These are phyloP conservation scores for Kregervanrija pseudodelftensis DNA, from an alignment of 805 yeast genomes.

Conservation along the genomic window DNA sequence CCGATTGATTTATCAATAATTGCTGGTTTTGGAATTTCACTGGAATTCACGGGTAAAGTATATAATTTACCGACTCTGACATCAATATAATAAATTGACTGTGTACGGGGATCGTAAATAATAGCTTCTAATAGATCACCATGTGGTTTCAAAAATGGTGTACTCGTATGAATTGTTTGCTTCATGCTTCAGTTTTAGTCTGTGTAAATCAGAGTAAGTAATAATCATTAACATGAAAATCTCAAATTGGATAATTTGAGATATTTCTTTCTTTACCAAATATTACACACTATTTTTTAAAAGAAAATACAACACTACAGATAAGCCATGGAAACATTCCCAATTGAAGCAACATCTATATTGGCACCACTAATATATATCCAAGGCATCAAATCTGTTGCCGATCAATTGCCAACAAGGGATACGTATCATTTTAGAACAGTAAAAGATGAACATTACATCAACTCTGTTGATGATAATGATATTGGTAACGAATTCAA, in stretches of 20 bases:
- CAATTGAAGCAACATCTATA: constrained; percentile 26
- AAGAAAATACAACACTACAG: too few species aligned
- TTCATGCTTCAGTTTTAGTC: too few species aligned
- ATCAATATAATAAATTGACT: constrained; percentile 45
- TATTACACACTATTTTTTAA: too few species aligned
- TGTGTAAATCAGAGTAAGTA: too few species aligned
- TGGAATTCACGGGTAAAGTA: constrained; percentile 20
- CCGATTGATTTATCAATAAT: constrained; percentile 45
- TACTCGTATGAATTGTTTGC: too few species aligned
- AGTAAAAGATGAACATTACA: constrained; percentile 8
- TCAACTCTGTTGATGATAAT: constrained; percentile 1
- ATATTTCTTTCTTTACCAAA: too few species aligned
- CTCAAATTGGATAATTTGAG: too few species aligned
- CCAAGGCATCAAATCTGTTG: constrained; percentile 30
- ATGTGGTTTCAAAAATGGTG: constrained; percentile 20
- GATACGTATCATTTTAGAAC: background rate
- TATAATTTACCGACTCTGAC: constrained; percentile 32
- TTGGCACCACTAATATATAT: constrained; percentile 34
- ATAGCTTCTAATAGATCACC: constrained; percentile 63
- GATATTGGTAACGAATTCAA: background rate
- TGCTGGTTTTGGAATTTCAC: constrained; percentile 28
- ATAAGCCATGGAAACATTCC: constrained; percentile 32
- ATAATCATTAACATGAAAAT: too few species aligned
- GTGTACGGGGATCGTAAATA: constrained; percentile 50
- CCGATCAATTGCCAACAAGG: constrained; percentile 2